Base-by-base conservation (phyloP, 2,329 filamentous ascomycete species). In the Arthrobotrys pseudoclavata region DNA sequence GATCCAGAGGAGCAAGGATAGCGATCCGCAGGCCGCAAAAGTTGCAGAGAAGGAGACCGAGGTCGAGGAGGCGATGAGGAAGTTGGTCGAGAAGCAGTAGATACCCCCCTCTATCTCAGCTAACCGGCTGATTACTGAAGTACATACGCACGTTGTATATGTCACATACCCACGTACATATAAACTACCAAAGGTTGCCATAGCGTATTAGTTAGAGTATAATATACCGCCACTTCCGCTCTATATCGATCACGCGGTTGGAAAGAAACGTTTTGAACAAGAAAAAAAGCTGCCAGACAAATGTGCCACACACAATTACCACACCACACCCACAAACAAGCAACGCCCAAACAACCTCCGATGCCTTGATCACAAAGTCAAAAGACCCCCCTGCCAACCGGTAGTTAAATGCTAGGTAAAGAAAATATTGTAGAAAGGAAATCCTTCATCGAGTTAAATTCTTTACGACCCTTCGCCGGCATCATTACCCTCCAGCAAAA, bases 401-500 rank as follows among this genome's bases (percentile, higher is more conserved):
- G 37, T 61, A 61, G 18, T 24, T 13, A n/a, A 40, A 50, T 31
- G 62, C 29, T 66, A 40, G 18, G 26, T 45, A 48, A 66, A 66
- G 47, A 29, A 52, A 40, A 4, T 4, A 20, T 22, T 34, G 13
- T 13, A 24, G 42, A 66, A 66, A 37, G 48, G 20, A 29, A 52
- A 64, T 18, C 6, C 45, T 29, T 24, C 42, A n/a, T 12, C 4
- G 57, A 9, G 47, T 47, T 15, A 40, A 10, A 47, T 22, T 18
- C 57, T 63, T 34, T 48, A 63, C n/a, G 40, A 63, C 31, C 42
- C 26, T 40, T 61, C 55, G 22, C 52, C 66, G 5, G 55, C 64
- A 48, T 68, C 67, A 22, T 63, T 77, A 1, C 92, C 92, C 81
- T 93, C 88, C 22, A 97, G 87, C 79, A 99, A 87, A 66, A 97